These are phyloP conservation scores for Fusarium sacchari DNA, from an alignment of 2,329 filamentous ascomycete genomes.

Conservation along the genomic window DNA sequence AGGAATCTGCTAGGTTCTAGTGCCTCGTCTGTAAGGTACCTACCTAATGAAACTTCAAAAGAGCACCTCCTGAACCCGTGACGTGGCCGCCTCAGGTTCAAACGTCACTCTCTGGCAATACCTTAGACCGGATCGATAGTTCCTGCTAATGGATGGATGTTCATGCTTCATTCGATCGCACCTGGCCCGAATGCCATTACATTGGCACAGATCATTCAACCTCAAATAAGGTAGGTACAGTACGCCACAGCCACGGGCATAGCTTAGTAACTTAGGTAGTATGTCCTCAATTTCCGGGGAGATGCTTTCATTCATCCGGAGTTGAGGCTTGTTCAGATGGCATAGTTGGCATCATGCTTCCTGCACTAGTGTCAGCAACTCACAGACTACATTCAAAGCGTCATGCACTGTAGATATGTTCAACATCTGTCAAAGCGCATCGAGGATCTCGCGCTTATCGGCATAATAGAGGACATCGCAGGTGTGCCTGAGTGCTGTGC, in stretches of 20 bases:
- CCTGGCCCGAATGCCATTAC: background rate
- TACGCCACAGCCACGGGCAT: conserved; percentile 1
- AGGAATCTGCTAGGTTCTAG: no score
- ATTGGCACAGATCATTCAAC: background rate
- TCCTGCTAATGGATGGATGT: background rate
- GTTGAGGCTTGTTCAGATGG: background rate
- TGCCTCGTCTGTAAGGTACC: background rate
- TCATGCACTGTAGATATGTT: conserved; percentile 12
- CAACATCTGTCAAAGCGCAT: conserved; percentile 27
- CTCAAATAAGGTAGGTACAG: background rate
- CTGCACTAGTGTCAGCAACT: conserved; percentile 3
- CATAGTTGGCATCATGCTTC: conserved; percentile 19
- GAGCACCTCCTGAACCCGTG: background rate
- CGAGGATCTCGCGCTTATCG: conserved; percentile 21
- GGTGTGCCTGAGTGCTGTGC: conserved; percentile 7
- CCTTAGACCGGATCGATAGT: background rate
- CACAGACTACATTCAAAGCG: conserved; percentile 3
- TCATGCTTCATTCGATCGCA: background rate
- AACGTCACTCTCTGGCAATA: background rate
- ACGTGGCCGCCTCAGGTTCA: background rate
- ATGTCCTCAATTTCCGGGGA: background rate
- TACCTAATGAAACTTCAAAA: background rate
- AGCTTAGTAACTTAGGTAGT: no score
- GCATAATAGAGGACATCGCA: background rate
- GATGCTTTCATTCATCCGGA: background rate